Evolutionary conservation across 176 grass and related monocot species (phyloP).

Genomic region (Microstegium vimineum): DNA sequence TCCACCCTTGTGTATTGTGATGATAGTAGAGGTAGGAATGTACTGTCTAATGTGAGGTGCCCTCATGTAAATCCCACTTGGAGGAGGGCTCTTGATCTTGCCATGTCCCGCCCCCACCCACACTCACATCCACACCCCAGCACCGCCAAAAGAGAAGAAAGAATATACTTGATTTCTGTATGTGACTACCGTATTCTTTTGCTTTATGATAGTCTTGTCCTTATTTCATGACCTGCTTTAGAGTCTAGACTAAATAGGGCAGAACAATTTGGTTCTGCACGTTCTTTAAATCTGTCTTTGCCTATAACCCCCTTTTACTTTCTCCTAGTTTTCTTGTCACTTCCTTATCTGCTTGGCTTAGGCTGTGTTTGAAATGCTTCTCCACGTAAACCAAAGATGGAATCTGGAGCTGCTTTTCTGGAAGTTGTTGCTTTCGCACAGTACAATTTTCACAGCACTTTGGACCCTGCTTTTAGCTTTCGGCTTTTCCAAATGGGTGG

Average conservation of each 20-base stretch:
- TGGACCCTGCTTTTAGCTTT: too few relatives aligned
- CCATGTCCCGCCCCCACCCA: background rate
- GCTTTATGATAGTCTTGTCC: background rate
- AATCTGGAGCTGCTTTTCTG: too few relatives aligned
- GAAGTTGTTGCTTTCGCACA: too few relatives aligned
- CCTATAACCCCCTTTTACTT: background rate
- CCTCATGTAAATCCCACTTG: background rate
- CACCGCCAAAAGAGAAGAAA: background rate
- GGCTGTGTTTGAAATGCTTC: too few relatives aligned
- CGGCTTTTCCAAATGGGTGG: too few relatives aligned
- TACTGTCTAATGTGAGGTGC: background rate
- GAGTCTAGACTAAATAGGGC: background rate
- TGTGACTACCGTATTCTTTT: background rate
- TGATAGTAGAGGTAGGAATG: background rate
- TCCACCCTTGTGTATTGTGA: background rate
- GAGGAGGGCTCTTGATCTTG: background rate
- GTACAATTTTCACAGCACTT: too few relatives aligned
- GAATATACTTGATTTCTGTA: background rate
- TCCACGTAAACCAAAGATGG: too few relatives aligned
- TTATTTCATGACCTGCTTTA: background rate
- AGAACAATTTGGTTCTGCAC: background rate
- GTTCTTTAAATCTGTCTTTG: background rate
- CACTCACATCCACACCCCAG: background rate
- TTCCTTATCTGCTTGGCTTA: background rate
- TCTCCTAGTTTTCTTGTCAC: background rate